phyloP scores from a whole-genome alignment of 1,284 basidiomycete genomes.

The Mrakiaceae sp. region DNA sequence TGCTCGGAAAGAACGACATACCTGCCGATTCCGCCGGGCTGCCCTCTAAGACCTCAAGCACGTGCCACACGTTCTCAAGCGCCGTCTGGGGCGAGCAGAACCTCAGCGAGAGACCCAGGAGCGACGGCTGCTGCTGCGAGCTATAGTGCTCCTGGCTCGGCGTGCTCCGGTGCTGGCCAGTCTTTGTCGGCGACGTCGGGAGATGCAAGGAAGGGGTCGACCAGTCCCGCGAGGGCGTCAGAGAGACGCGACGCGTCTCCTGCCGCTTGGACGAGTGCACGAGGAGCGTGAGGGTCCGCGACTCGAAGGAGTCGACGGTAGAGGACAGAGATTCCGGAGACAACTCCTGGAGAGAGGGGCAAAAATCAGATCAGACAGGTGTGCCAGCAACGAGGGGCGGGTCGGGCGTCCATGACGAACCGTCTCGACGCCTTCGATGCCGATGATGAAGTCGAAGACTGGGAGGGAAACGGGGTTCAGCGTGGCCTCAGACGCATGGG shows the following conservation, averaged over 20 bases:
- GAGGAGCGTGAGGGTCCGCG: conserved; percentile 12
- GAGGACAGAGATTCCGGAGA: conserved; percentile 15
- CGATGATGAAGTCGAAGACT: conserved; percentile 18
- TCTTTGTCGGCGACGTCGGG: not conserved
- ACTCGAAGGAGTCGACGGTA: conserved; percentile 16
- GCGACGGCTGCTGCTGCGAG: conserved; percentile 36
- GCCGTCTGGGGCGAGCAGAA: conserved; percentile 79
- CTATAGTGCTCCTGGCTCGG: not conserved
- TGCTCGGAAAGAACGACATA: conserved; percentile 10
- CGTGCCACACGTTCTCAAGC: conserved; percentile 92
- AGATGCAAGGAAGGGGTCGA: conserved; percentile 21
- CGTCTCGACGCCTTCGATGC: conserved; percentile 15
- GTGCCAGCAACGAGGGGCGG: not conserved
- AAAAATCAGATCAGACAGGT: not conserved
- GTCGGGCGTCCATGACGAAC: not conserved
- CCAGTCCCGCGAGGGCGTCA: conserved; percentile 79
- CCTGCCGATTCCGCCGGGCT: conserved; percentile 79
- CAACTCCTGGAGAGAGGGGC: conserved; percentile 7
- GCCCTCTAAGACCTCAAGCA: conserved; percentile 89
- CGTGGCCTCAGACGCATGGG: not conserved
- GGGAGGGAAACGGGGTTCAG: not conserved
- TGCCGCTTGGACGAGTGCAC: conserved; percentile 17
- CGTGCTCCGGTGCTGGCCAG: too few species aligned
- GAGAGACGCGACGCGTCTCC: conserved; percentile 42
- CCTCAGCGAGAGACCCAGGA: conserved; percentile 84